Conservation (phyloP, 192 early-diverging fungal genomes). For the Coemansia sp. region DNA sequence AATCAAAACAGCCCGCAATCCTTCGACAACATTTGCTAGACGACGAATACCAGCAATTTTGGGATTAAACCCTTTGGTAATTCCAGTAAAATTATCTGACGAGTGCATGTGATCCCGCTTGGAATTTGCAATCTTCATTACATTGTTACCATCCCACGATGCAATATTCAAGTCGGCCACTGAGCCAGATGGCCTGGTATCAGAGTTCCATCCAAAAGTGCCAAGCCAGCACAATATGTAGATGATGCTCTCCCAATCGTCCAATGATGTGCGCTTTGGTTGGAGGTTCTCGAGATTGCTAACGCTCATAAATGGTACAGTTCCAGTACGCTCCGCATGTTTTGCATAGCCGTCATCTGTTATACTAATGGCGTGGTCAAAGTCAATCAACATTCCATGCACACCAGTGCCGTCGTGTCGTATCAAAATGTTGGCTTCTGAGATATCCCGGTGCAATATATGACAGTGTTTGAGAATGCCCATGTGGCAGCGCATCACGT, state of each 20-base stretch:
- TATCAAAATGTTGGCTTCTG: slow-evolving; percentile 20
- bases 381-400: slow-evolving; percentile 31
- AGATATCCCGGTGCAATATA: slow-evolving; percentile 27
- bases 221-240: too few relatives aligned
- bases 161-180: background rate
- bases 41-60: too few relatives aligned
- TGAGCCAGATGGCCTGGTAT: too few relatives aligned
- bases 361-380: slow-evolving; percentile 20
- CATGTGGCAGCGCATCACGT: slow-evolving; percentile 17
- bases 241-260: too few relatives aligned
- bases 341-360: background rate
- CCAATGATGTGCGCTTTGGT: too few relatives aligned
- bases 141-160: background rate
- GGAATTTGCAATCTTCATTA: background rate
- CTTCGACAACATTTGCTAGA: too few relatives aligned
- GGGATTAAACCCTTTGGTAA: too few relatives aligned
- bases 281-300: slow-evolving; percentile 13
- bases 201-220: too few relatives aligned
- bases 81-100: too few relatives aligned
- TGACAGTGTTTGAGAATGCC: slow-evolving; percentile 3
- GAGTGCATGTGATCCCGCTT: background rate
- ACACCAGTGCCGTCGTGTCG: background rate
- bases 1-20: background rate
- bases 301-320: slow-evolving; percentile 37
- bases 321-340: slow-evolving; percentile 14